Percentiles rank a stretch among this genome's conserved stretches.
Conservation (phyloP, 257 asterid species). For the Thymus quinquecostatus region DNA sequence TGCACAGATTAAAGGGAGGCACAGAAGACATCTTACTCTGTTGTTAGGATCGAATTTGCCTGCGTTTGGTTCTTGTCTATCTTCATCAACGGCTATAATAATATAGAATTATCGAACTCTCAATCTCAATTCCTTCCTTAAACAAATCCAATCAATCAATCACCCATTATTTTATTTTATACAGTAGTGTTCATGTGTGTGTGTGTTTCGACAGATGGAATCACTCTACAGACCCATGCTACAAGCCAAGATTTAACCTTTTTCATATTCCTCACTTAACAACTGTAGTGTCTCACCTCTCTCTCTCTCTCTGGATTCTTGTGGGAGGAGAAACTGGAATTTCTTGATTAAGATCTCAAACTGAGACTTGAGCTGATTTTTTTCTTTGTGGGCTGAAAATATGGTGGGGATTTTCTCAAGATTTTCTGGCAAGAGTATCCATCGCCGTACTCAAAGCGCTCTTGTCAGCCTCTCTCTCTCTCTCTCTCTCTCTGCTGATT, state of each 20-base stretch:
- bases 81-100: conserved; percentile 13
- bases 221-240: conserved; percentile 36
- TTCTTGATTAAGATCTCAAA: background rate
- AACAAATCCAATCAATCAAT: background rate
- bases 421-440: conserved; percentile 64
- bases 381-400: background rate
- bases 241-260: conserved; percentile 35
- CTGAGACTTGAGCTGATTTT: conserved; percentile 14
- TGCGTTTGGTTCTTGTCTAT: conserved; percentile 7
- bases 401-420: conserved; percentile 96
- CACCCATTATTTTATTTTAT: too few species aligned
- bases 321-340: conserved; percentile 16
- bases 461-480: conserved; percentile 49
- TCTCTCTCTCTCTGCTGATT: background rate
- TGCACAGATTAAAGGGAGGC: too few species aligned
- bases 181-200: background rate
- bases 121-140: conserved; percentile 3
- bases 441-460: conserved; percentile 91
- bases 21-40: too few species aligned
- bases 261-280: conserved; percentile 28
- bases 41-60: too few species aligned
- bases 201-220: conserved; percentile 30
- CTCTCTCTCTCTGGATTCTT: background rate
- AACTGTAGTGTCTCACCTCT: background rate
- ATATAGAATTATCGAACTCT: conserved; percentile 6